Conservation (phyloP, 2,329 filamentous ascomycete species). For the Microdochium trichocladiopsis region DNA sequence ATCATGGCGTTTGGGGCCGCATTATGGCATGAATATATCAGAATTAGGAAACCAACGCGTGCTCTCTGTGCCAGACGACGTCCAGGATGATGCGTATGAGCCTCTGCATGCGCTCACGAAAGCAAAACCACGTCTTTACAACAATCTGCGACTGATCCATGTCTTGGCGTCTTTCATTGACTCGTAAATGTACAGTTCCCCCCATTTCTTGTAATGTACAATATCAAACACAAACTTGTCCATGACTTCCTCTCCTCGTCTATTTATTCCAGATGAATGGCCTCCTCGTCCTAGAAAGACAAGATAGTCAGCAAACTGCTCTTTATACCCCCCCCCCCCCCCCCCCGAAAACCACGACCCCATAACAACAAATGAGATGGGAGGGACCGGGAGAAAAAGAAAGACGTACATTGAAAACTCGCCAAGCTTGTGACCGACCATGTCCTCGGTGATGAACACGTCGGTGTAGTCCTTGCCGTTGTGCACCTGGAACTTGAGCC, state of each 20-base stretch:
- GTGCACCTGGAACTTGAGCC: slow-evolving; percentile 81
- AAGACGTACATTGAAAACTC: slow-evolving; percentile 78
- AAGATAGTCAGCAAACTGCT: neutral
- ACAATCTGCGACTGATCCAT: too few species aligned
- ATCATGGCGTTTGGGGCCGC: neutral
- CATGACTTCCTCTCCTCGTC: neutral
- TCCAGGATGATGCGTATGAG: too few species aligned
- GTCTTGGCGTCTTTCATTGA: too few species aligned
- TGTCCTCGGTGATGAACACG: slow-evolving; percentile 81
- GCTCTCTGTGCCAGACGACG: too few species aligned
- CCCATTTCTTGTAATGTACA: neutral
- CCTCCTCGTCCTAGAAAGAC: slow-evolving; percentile 44
- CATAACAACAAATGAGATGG: neutral
- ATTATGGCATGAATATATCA: too few species aligned
- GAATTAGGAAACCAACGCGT: too few species aligned
- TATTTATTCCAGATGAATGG: slow-evolving; percentile 41
- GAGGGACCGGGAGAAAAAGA: too few species aligned
- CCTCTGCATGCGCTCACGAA: too few species aligned
- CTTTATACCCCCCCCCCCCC: too few species aligned
- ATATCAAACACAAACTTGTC: neutral
- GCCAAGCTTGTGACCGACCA: slow-evolving; percentile 92
- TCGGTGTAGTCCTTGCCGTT: slow-evolving; percentile 86
- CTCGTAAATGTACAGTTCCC: neutral
- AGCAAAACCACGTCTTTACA: too few species aligned
- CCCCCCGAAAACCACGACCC: neutral